Base-by-base conservation (phyloP, 371 early-diverging fungal species). In the Nematocida ausubeli region DNA sequence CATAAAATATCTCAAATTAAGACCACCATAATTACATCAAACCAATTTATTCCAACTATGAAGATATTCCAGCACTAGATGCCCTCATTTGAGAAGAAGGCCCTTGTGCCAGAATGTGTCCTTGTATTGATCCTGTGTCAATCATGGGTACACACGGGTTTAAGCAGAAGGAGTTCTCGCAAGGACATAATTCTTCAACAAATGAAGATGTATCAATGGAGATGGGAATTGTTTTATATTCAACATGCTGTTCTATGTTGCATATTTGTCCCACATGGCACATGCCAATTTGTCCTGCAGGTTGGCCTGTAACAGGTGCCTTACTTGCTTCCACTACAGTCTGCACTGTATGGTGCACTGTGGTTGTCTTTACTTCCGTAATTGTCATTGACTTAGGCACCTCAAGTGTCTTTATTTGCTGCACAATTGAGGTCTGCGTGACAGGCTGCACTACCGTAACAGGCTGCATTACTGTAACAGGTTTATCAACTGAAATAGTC, bases 111-210 rank as follows among this genome's bases (percentile, higher is more conserved):
- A 71, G 65, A n/a, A 37, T 40, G 67, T 71, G 71, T 4, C 40
- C 32, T 6, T 30, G 5, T 16, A 14, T 5, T 16, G 42, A 6
- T 7, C 44, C 34, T 44, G 39, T 6, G 30, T 73, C 58, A 35
- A 28, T 3, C 58, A 50, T 63, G 40, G 65, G 78, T 1, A 32
- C 49, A 47, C 78, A 75, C 12, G 78, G 51, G 35, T 75, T 75
- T 4, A 64, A n/a, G 54, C 78, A 75, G 65, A 64, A 75, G 4
- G 78, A 12, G 35, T 75, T 66, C 49, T 75, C 78, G 35, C 78
- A 75, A 3, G 78, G 78, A 49, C 78, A 75, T 34, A 75, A 6
- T 42, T 75, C 78, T 34, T 75, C 78, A 7, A 63, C 78, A 52
- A 51, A 75, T 6, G 44, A 5, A 32, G 78, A 37, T 14, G 78